These are phyloP conservation scores for Globisporangium irregulare DNA, from an alignment of 352 stramenopile genomes.

Conservation along the genomic window DNA sequence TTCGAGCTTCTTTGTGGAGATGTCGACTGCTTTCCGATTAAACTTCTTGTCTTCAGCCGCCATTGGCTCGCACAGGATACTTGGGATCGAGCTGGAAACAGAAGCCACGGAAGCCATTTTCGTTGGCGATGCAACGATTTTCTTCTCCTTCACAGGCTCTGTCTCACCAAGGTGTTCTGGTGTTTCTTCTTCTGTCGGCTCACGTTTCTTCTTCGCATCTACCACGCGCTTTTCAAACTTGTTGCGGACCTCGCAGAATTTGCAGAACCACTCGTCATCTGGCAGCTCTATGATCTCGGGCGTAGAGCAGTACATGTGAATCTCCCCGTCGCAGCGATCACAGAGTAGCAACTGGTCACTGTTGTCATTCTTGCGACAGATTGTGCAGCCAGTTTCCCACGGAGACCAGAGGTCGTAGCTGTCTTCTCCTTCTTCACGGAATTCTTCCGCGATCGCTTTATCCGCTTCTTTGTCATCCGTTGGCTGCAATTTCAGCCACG, in stretches of 20 bases:
- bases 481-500: conserved; percentile 73
- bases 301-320: conserved; percentile 83
- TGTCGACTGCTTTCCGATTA: conserved; percentile 41
- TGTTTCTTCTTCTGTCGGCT: neutral
- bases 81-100: conserved; percentile 28
- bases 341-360: conserved; percentile 81
- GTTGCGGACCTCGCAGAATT: conserved; percentile 58
- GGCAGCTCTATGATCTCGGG: conserved; percentile 68
- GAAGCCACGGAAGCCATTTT: conserved; percentile 3
- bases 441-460: conserved; percentile 46
- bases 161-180: conserved; percentile 11
- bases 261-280: conserved; percentile 82
- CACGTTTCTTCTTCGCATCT: conserved; percentile 18
- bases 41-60: conserved; percentile 65
- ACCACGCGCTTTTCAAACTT: conserved; percentile 36
- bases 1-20: conserved; percentile 17
- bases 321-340: conserved; percentile 85
- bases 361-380: conserved; percentile 72
- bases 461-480: conserved; percentile 48
- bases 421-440: conserved; percentile 55
- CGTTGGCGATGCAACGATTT: neutral
- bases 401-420: conserved; percentile 74
- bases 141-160: conserved; percentile 11
- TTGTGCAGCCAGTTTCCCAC: conserved; percentile 75
- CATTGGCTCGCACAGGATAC: conserved; percentile 47